A percentile compares a stretch with the other conserved stretches of the same genome.
phyloP scores from a whole-genome alignment of 108 stramenopile genomes.

The Nannochloropsis salina region DNA sequence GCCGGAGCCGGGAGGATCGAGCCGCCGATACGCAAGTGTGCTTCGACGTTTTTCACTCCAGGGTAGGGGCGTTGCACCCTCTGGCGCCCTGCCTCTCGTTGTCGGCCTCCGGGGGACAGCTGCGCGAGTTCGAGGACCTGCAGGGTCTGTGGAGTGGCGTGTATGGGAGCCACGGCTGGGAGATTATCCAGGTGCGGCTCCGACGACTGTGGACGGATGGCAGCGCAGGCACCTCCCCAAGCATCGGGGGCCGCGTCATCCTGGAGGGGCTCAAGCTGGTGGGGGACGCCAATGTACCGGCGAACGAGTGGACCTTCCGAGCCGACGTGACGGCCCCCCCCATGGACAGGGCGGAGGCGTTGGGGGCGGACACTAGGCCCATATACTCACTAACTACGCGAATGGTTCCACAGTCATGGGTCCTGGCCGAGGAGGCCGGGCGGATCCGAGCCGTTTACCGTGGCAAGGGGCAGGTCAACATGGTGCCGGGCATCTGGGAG shows the following conservation, averaged over 20 bases:
- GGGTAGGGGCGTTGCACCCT: background rate
- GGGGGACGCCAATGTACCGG: background rate
- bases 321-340: background rate
- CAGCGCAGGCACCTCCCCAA: background rate
- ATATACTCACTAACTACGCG: background rate
- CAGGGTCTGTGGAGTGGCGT: background rate
- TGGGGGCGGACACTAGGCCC: background rate
- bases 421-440: background rate
- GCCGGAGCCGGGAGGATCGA: background rate
- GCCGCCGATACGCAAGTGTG: background rate
- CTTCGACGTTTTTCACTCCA: background rate
- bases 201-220: background rate
- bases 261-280: background rate
- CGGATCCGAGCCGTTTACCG: background rate
- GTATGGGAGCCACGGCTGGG: background rate
- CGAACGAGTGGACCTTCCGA: conserved; percentile 11
- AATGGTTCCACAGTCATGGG: background rate
- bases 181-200: conserved; percentile 3
- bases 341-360: background rate
- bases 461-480: conserved; percentile 16
- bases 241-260: background rate
- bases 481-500: background rate
- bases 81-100: background rate
- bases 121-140: background rate
- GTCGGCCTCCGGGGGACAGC: background rate